A percentile compares a stretch with the other conserved stretches of the same genome.
These are phyloP conservation scores for Xylariaceae sp. DNA, from an alignment of 2,329 filamentous ascomycete species.

Conservation along the genomic window DNA sequence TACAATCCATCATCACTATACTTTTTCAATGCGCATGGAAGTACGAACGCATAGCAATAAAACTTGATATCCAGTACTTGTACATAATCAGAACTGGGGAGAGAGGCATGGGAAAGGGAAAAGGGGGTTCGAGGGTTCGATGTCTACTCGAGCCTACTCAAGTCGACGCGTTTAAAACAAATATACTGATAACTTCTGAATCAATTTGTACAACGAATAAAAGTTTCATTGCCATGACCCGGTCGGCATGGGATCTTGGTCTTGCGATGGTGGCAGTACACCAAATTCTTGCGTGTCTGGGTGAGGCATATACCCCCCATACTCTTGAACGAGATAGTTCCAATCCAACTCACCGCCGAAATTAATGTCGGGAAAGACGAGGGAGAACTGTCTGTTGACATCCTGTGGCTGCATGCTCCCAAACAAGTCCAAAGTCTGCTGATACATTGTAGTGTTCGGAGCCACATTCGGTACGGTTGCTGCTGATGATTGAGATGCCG, in stretches of 20 bases:
- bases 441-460: slow-evolving; percentile 22
- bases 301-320: slow-evolving; percentile 26
- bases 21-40: no score
- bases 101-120: no score
- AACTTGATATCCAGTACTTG: no score
- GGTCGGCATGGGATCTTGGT: slow-evolving; percentile 18
- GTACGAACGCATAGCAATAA: no score
- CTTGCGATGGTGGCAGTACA: slow-evolving; percentile 7
- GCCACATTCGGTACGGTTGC: slow-evolving; percentile 13
- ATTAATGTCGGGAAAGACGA: slow-evolving; percentile 30
- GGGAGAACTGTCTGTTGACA: slow-evolving; percentile 28
- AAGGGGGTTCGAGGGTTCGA: no score
- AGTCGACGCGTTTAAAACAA: no score
- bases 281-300: slow-evolving; percentile 18
- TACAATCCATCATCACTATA: no score
- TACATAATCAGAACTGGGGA: no score
- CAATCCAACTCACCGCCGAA: slow-evolving; percentile 34
- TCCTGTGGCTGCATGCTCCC: slow-evolving; percentile 23
- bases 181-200: no score
- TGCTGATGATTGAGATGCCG: slow-evolving; percentile 19
- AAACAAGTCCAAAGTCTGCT: slow-evolving; percentile 22
- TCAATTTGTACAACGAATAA: background rate
- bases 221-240: slow-evolving; percentile 17
- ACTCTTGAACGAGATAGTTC: slow-evolving; percentile 31
- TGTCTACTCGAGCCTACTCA: no score